phyloP scores from a whole-genome alignment of 78 protist genomes.

The Dictyostelium citrinum region DNA sequence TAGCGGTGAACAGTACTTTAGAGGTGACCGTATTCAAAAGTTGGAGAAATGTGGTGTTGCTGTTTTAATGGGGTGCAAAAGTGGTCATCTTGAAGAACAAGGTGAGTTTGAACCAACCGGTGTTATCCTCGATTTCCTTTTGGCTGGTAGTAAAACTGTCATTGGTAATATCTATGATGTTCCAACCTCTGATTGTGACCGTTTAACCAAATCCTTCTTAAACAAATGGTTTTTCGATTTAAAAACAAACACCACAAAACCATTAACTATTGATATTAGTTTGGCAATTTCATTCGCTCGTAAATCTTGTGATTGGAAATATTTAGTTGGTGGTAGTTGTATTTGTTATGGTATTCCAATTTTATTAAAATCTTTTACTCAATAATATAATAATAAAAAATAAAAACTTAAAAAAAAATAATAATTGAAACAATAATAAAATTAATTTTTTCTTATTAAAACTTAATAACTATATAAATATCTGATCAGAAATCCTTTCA shows the following conservation, averaged over 20 bases:
- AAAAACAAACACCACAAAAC: background rate
- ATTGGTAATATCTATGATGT: conserved; percentile 60
- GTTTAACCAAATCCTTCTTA: conserved; percentile 17
- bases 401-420: too few species aligned
- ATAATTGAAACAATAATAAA: too few species aligned
- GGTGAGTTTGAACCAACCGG: conserved; percentile 85
- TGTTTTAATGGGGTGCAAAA: conserved; percentile 83
- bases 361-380: conserved; percentile 5
- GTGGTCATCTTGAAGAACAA: conserved; percentile 61
- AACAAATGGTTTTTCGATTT: conserved; percentile 33
- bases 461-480: too few species aligned
- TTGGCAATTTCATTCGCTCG: conserved; percentile 33
- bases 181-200: conserved; percentile 58
- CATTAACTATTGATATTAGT: background rate
- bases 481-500: too few species aligned
- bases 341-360: conserved; percentile 70
- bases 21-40: conserved; percentile 34
- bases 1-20: conserved; percentile 77
- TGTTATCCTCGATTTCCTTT: conserved; percentile 38
- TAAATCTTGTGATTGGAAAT: conserved; percentile 71
- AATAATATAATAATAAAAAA: too few species aligned
- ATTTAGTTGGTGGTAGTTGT: conserved; percentile 59
- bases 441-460: too few species aligned
- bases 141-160: conserved; percentile 66
- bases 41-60: conserved; percentile 58